Conservation (phyloP, 495 filamentous ascomycete species). For the Amniculicola lignicola region DNA sequence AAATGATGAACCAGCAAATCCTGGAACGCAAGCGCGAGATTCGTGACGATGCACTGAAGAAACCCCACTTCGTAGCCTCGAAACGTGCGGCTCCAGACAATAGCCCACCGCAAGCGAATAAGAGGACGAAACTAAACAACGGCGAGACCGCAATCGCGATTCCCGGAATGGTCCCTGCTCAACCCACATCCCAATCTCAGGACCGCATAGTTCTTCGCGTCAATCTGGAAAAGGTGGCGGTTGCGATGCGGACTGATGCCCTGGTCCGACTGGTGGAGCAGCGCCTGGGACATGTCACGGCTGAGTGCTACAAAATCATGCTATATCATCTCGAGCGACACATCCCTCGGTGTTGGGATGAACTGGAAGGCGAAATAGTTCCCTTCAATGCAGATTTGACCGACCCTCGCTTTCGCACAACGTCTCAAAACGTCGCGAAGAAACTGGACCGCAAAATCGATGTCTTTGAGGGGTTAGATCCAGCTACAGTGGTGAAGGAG, state of each 20-base stretch:
- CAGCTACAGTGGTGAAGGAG: background rate
- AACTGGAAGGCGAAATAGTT: too few relatives aligned
- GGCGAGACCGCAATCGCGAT: background rate
- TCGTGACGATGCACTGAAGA: slow-evolving; percentile 8
- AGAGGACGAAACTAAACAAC: slow-evolving; percentile 8
- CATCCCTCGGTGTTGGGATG: slow-evolving; percentile 59
- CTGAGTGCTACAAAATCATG: slow-evolving; percentile 70
- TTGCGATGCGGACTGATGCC: slow-evolving; percentile 73
- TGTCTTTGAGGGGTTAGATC: slow-evolving; percentile 27
- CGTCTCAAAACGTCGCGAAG: slow-evolving; percentile 15
- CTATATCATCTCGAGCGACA: slow-evolving; percentile 67
- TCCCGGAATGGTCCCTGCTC: background rate
- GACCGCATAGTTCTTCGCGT: slow-evolving; percentile 67
- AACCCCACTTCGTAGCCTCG: background rate
- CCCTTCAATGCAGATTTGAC: background rate
- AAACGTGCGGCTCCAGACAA: slow-evolving; percentile 5
- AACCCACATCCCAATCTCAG: background rate
- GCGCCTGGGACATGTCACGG: slow-evolving; percentile 61
- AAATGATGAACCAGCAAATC: background rate
- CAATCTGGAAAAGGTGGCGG: slow-evolving; percentile 79
- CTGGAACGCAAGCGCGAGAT: slow-evolving; percentile 4
- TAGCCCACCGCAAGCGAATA: slow-evolving; percentile 6
- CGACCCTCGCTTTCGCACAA: slow-evolving; percentile 2
- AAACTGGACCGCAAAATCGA: slow-evolving; percentile 19
- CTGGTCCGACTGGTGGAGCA: slow-evolving; percentile 62